phyloP scores from a whole-genome alignment of 345 rosid genomes.

The Pugionium cornutum region DNA sequence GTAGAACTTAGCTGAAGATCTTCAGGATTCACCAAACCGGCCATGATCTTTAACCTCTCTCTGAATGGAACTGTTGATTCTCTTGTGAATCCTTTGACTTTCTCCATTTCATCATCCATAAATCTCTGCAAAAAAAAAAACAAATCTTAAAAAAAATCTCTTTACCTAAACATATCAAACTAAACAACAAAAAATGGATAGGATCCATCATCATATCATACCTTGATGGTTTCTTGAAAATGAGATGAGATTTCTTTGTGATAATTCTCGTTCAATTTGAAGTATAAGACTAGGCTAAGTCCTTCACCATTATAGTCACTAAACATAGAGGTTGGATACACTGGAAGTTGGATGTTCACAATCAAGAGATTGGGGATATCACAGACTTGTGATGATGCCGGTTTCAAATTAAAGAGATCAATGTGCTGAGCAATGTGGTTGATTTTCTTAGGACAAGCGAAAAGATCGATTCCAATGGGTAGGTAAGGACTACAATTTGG shows the following conservation, averaged over 20 bases:
- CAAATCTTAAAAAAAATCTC: not conserved
- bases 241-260: slow-evolving; percentile 58
- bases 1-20: slow-evolving; percentile 66
- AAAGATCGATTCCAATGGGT: slow-evolving; percentile 74
- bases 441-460: slow-evolving; percentile 60
- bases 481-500: slow-evolving; percentile 57
- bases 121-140: slow-evolving; percentile 50
- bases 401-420: slow-evolving; percentile 58
- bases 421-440: slow-evolving; percentile 78
- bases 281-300: slow-evolving; percentile 78
- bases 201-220: slow-evolving; percentile 30
- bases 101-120: slow-evolving; percentile 70
- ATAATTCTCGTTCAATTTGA: slow-evolving; percentile 56
- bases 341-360: slow-evolving; percentile 78
- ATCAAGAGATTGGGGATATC: slow-evolving; percentile 59
- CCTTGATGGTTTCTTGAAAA: slow-evolving; percentile 73
- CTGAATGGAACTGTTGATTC: slow-evolving; percentile 64
- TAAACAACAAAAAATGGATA: not conserved
- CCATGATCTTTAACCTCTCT: slow-evolving; percentile 81
- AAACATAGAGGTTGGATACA: slow-evolving; percentile 71
- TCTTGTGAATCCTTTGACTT: slow-evolving; percentile 63
- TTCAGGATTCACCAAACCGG: slow-evolving; percentile 68
- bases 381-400: slow-evolving; percentile 36
- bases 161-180: not conserved
- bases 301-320: slow-evolving; percentile 79